These are phyloP conservation scores for Ogataea dorogensis DNA, from an alignment of 805 yeast species.

Conservation along the genomic window DNA sequence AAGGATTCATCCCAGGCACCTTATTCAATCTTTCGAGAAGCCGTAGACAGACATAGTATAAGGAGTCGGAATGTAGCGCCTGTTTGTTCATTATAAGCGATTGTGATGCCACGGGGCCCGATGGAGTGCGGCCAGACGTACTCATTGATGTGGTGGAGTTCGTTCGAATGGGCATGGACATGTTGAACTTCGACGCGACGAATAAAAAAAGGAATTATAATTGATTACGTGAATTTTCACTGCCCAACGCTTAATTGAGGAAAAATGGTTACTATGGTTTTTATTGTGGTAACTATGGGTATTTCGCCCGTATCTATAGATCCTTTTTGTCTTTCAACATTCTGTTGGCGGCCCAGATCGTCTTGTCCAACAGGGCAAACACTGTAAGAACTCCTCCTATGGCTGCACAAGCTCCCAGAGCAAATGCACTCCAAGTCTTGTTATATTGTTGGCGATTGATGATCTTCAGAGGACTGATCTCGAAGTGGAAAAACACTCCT, in stretches of 20 bases:
- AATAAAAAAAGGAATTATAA: constrained; percentile 3
- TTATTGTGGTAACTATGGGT: too few relatives aligned
- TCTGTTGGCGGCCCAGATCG: constrained; percentile 86
- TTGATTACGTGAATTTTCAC: too few relatives aligned
- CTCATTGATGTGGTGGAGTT: constrained; percentile 24
- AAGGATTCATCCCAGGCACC: constrained; percentile 68
- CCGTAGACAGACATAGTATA: constrained; percentile 62
- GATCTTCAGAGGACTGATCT: constrained; percentile 89
- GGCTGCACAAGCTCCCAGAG: constrained; percentile 80
- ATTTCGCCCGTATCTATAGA: too few relatives aligned
- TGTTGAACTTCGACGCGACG: constrained; percentile 7
- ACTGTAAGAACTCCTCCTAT: constrained; percentile 93
- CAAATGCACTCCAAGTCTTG: constrained; percentile 78
- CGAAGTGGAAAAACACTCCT: constrained; percentile 83
- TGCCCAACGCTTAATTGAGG: too few relatives aligned
- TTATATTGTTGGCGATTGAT: constrained; percentile 75
- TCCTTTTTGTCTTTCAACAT: constrained; percentile 69
- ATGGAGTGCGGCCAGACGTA: constrained; percentile 32
- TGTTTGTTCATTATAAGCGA: constrained; percentile 58
- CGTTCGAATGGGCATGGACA: constrained; percentile 21
- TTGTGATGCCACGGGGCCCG: constrained; percentile 46
- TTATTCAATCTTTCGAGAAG: constrained; percentile 54
- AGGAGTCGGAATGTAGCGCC: constrained; percentile 62
- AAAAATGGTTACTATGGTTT: too few relatives aligned
- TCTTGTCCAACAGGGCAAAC: constrained; percentile 83